Evolutionary conservation across 2,329 filamentous ascomycete genomes (phyloP).

Genomic region (Ascochyta clinopodiicola): DNA sequence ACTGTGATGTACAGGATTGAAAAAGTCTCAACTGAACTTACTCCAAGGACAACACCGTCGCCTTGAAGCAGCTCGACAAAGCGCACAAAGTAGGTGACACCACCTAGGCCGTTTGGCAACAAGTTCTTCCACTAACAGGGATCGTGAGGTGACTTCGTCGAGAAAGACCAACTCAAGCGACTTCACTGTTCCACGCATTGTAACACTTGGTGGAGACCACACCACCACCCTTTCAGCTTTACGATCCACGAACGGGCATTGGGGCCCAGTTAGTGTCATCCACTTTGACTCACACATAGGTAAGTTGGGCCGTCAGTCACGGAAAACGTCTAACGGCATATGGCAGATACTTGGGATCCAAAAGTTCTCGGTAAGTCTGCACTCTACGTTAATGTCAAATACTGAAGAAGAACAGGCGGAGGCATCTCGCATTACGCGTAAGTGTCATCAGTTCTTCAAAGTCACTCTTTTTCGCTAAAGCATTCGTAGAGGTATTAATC

Average conservation of each 20-base stretch:
- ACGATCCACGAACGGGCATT: constrained; percentile 57
- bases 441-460: constrained; percentile 33
- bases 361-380: constrained; percentile 56
- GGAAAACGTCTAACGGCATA: not conserved
- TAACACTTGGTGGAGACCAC: constrained; percentile 63
- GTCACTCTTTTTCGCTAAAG: constrained; percentile 4
- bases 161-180: constrained; percentile 55
- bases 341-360: constrained; percentile 62
- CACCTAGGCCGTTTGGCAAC: not conserved
- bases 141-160: constrained; percentile 52
- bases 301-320: constrained; percentile 14
- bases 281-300: constrained; percentile 63
- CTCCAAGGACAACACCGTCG: constrained; percentile 59
- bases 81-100: constrained; percentile 55
- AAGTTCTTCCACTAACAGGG: not conserved
- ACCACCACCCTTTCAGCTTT: constrained; percentile 62
- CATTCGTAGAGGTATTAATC: constrained; percentile 57
- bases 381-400: not conserved
- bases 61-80: constrained; percentile 60
- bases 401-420: constrained; percentile 51
- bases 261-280: constrained; percentile 64
- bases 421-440: constrained; percentile 67
- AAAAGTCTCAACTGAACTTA: not conserved
- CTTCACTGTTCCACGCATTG: constrained; percentile 57
- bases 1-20: not conserved